phyloP scores from a whole-genome alignment of 2,329 filamentous ascomycete species.

The Polytolypa hystricis region DNA sequence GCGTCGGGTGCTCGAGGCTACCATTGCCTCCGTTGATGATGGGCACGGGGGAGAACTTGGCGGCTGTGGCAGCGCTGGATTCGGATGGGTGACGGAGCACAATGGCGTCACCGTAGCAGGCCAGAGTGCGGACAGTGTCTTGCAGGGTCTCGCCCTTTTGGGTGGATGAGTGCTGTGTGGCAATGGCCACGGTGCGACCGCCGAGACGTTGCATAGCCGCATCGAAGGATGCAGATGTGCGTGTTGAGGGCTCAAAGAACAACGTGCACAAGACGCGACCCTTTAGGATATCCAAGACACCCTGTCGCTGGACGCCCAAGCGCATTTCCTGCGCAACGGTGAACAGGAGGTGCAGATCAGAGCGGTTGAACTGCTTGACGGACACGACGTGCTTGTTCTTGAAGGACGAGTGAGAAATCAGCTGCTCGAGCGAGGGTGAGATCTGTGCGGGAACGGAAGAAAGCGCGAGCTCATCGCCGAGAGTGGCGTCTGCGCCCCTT shows the following conservation, averaged over 20 bases:
- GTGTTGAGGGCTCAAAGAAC: slow-evolving; percentile 96
- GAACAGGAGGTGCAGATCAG: slow-evolving; percentile 86
- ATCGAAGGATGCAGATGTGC: slow-evolving; percentile 92
- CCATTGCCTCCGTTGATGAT: slow-evolving; percentile 97
- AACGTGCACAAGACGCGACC: slow-evolving; percentile 80
- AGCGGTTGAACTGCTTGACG: slow-evolving; percentile 77
- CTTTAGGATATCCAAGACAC: slow-evolving; percentile 75
- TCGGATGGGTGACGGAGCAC: slow-evolving; percentile 91
- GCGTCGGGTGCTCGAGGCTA: slow-evolving; percentile 89
- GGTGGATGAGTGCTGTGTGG: slow-evolving; percentile 75
- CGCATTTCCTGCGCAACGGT: slow-evolving; percentile 97
- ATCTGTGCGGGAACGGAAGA: slow-evolving; percentile 42
- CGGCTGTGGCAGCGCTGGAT: slow-evolving; percentile 66
- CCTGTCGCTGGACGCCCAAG: slow-evolving; percentile 82
- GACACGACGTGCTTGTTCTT: slow-evolving; percentile 84
- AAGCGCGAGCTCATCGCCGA: slow-evolving; percentile 27
- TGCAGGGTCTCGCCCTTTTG: slow-evolving; percentile 90
- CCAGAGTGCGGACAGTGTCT: slow-evolving; percentile 86
- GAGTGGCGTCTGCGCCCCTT: slow-evolving; percentile 16
- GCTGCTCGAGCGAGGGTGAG: slow-evolving; percentile 51
- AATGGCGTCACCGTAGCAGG: slow-evolving; percentile 87
- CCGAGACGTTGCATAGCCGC: slow-evolving; percentile 97
- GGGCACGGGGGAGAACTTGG: slow-evolving; percentile 78
- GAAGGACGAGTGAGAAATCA: slow-evolving; percentile 73
- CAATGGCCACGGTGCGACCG: slow-evolving; percentile 70